Percentiles rank a stretch among this genome's conserved stretches.
Evolutionary conservation across 306 rosid species (phyloP).

Genomic region (Corylus avellana): DNA sequence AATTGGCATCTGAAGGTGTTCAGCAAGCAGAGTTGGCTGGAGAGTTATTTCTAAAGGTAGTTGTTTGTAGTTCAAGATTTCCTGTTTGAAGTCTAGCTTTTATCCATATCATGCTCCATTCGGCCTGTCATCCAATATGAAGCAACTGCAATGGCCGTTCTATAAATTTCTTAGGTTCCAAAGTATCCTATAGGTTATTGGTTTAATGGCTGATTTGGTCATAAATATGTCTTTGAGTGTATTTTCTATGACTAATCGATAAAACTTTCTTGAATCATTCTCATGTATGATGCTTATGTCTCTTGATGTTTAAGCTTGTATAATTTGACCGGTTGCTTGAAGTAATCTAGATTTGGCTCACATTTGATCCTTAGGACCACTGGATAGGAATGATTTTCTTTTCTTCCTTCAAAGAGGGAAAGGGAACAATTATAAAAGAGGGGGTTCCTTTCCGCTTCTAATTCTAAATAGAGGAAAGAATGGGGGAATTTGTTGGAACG

Average conservation of each 20-base stretch:
- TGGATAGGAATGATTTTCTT: not conserved
- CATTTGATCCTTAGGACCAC: not conserved
- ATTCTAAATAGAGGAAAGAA: too few species aligned
- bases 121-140: not conserved
- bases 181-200: not conserved
- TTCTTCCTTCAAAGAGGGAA: too few species aligned
- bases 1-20: constrained; percentile 72
- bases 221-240: not conserved
- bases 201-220: not conserved
- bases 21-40: constrained; percentile 70
- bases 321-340: not conserved
- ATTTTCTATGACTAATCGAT: not conserved
- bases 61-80: not conserved
- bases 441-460: too few species aligned
- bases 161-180: not conserved
- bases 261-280: not conserved
- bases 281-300: not conserved
- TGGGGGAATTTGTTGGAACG: too few species aligned
- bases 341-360: not conserved
- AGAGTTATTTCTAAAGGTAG: constrained; percentile 56
- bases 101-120: not conserved
- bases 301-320: not conserved
- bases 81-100: not conserved
- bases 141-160: not conserved
- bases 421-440: too few species aligned